Conservation (phyloP, 768 basidiomycete species). For the Nidularia pulvinata region DNA sequence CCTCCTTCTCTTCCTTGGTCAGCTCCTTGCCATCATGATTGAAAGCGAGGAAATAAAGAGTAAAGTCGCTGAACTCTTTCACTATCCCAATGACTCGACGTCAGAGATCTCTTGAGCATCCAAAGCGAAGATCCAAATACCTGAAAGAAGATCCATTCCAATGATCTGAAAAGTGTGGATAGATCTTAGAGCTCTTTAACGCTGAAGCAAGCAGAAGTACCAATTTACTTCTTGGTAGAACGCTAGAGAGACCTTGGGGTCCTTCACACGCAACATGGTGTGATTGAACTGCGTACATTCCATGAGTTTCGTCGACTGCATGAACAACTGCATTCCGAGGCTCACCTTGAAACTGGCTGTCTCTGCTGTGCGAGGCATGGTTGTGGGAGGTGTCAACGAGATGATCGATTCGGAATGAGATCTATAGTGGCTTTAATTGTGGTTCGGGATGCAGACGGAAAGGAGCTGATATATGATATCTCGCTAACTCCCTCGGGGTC, state of each 20-base stretch:
- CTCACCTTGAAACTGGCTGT: slow-evolving; percentile 64
- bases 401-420: not conserved
- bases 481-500: too few species aligned
- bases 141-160: slow-evolving; percentile 76
- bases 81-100: slow-evolving; percentile 29
- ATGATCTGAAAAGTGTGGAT: slow-evolving; percentile 34
- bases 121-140: slow-evolving; percentile 22
- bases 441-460: slow-evolving; percentile 6
- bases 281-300: slow-evolving; percentile 65
- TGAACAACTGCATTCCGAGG: not conserved
- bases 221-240: slow-evolving; percentile 74
- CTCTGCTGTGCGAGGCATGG: slow-evolving; percentile 64
- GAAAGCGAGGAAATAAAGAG: slow-evolving; percentile 87
- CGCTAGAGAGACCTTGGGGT: slow-evolving; percentile 75
- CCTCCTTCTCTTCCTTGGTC: slow-evolving; percentile 50
- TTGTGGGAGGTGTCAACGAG: slow-evolving; percentile 12
- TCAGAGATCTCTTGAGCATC: too few species aligned
- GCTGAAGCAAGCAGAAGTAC: too few species aligned
- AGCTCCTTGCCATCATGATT: slow-evolving; percentile 54
- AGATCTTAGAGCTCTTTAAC: not conserved
- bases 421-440: slow-evolving; percentile 4
- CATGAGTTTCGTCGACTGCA: not conserved
- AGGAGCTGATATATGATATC: too few species aligned
- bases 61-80: slow-evolving; percentile 58
- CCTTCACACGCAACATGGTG: slow-evolving; percentile 88